Evolutionary conservation across 169 alveolate genomes (phyloP), one percentile per base, ranked within the genome.

Genomic region (Theileria orientalis): DNA sequence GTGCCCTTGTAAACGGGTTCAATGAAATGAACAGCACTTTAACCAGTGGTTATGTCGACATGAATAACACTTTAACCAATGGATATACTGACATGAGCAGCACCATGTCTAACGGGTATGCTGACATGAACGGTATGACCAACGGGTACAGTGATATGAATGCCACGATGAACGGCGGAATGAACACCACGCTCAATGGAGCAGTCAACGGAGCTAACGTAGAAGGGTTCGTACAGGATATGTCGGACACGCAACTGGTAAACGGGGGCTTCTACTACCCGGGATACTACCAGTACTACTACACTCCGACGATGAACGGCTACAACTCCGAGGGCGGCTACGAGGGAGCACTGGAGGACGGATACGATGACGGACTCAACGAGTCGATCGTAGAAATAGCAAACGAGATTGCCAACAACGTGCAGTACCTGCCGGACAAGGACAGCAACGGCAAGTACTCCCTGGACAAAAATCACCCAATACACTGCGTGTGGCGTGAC

Each of bases 401-500:
- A 13, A 84, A 88, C 32, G 93, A 88, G 77, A 88, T 88, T 47
- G 79, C 88, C 32, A 40, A 59, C 42, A 88, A 84, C 73, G 77
- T 85, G 7, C 80, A 42, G 25, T 77, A 69, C 74, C 69, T 88
- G 21, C 93, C 93, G 25, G 85, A 71, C 79, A 88, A 85, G 69
- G 90, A 84, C 40, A 51, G 85, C 27, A 71, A 69, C 42, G 93
- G 91, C 13, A 88, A 84, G 59, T 76, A 82, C 77, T 62, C 93
- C 27, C 63, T 88, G 16, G 93, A 84, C 74, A 69, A 59, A 42
- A 80, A 84, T 68, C 93, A 88, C 47, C 93, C 93, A 21, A 88
- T 88, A 16, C 93, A 88, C 63, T 84, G 93, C 33, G 93, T 88
- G 16, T 88, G 93, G 93, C 60, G 88, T 35, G 93, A 88, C 62